Conservation (phyloP, 257 asterid genomes). For the Scutellaria baicalensis region DNA sequence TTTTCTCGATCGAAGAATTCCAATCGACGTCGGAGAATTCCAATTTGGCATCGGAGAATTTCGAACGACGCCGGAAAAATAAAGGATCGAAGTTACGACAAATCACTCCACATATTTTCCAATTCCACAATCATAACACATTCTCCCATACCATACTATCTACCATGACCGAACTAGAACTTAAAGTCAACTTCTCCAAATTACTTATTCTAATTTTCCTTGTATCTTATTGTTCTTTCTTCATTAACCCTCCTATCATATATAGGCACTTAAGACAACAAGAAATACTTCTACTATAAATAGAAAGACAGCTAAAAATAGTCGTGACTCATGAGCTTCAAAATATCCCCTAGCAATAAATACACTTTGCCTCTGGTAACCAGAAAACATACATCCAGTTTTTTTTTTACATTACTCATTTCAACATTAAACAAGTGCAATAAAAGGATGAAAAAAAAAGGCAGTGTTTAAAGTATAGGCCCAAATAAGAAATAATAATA, state of each 20-base stretch:
- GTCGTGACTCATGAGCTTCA: background rate
- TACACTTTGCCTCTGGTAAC: conserved; percentile 3
- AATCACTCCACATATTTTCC: background rate
- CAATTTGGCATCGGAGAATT: too few species aligned
- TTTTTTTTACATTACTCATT: background rate
- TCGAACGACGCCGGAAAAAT: too few species aligned
- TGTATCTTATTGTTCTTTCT: background rate
- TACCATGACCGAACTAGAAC: background rate
- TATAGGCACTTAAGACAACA: background rate
- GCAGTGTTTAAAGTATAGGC: background rate
- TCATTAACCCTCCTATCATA: background rate
- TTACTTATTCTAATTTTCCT: background rate
- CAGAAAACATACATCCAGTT: background rate
- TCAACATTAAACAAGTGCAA: background rate
- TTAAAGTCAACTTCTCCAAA: background rate
- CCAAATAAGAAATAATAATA: background rate
- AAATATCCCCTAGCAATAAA: background rate
- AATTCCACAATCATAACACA: background rate
- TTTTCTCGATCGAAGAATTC: too few species aligned
- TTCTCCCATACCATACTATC: background rate
- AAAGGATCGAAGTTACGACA: too few species aligned
- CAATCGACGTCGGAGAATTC: too few species aligned
- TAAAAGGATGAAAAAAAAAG: background rate
- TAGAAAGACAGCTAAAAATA: background rate
- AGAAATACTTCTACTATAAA: background rate